Evolutionary conservation across 2,329 filamentous ascomycete species (phyloP).

Genomic region (Cytospora leucostoma): DNA sequence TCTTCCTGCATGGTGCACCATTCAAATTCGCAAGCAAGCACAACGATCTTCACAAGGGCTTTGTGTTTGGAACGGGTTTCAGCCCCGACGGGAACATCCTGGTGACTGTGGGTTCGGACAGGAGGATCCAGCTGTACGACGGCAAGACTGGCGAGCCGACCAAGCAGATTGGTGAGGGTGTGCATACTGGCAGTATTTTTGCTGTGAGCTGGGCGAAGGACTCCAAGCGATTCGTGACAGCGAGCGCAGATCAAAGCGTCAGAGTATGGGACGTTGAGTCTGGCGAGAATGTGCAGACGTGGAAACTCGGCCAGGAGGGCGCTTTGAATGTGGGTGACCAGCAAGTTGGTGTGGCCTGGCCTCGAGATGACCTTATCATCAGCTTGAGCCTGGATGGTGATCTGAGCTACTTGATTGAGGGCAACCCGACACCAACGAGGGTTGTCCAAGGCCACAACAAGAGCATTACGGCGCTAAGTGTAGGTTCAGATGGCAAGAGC

Average conservation of each 20-base stretch:
- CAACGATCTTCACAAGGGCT: constrained; percentile 79
- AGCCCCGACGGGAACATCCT: constrained; percentile 82
- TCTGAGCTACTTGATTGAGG: constrained; percentile 82
- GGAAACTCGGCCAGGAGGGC: constrained; percentile 79
- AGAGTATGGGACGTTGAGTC: constrained; percentile 90
- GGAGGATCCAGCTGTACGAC: constrained; percentile 90
- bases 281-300: constrained; percentile 75
- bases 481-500: constrained; percentile 55
- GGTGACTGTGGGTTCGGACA: constrained; percentile 90
- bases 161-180: constrained; percentile 75
- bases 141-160: constrained; percentile 90
- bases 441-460: constrained; percentile 88
- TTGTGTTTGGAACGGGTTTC: constrained; percentile 85
- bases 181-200: constrained; percentile 91
- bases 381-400: constrained; percentile 87
- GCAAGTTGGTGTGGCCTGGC: constrained; percentile 93
- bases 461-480: constrained; percentile 76
- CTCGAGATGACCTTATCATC: constrained; percentile 84
- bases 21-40: constrained; percentile 94
- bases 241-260: constrained; percentile 91
- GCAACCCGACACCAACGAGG: constrained; percentile 66
- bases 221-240: constrained; percentile 83
- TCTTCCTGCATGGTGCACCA: constrained; percentile 29
- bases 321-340: constrained; percentile 75
- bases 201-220: constrained; percentile 87